Conservation (phyloP, 768 basidiomycete species). For the Pulveroboletus sp. region DNA sequence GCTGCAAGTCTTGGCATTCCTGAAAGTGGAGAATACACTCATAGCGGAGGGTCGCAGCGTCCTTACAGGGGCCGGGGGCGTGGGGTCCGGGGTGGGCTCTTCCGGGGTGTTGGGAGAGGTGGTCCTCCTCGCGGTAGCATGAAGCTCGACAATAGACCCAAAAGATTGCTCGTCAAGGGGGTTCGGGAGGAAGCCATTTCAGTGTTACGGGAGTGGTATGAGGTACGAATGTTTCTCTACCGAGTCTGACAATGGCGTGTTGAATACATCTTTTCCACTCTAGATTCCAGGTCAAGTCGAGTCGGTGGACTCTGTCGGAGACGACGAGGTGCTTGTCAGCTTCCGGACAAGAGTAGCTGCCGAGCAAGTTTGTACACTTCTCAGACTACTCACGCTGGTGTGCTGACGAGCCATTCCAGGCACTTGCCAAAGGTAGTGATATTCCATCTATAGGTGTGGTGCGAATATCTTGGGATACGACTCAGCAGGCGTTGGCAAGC, state of each 20-base stretch:
- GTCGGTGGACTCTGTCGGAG: conserved; percentile 50
- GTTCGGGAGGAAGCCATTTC: conserved; percentile 51
- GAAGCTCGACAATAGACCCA: conserved; percentile 88
- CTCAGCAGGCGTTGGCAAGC: conserved; percentile 22
- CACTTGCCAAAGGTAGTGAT: conserved; percentile 64
- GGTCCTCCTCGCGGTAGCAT: conserved; percentile 67
- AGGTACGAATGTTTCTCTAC: conserved; percentile 40
- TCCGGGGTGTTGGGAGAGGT: conserved; percentile 62
- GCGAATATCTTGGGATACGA: conserved; percentile 63
- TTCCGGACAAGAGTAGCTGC: conserved; percentile 73
- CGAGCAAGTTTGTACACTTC: conserved; percentile 57
- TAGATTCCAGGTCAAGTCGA: conserved; percentile 73
- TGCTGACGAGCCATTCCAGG: conserved; percentile 40
- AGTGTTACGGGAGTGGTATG: conserved; percentile 78
- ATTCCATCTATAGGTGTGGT: conserved; percentile 65
- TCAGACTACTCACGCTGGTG: not conserved
- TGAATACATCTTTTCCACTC: conserved; percentile 5
- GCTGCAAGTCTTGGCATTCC: conserved; percentile 72
- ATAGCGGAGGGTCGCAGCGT: conserved; percentile 43
- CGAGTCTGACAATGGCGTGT: not conserved
- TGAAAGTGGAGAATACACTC: conserved; percentile 40
- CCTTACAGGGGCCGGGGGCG: conserved; percentile 68
- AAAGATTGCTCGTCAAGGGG: conserved; percentile 72
- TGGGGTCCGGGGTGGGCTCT: conserved; percentile 54
- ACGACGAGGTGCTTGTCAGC: conserved; percentile 57